Evolutionary conservation across 208 protist genomes (phyloP).

Genomic region (Crithidia thermophila): DNA sequence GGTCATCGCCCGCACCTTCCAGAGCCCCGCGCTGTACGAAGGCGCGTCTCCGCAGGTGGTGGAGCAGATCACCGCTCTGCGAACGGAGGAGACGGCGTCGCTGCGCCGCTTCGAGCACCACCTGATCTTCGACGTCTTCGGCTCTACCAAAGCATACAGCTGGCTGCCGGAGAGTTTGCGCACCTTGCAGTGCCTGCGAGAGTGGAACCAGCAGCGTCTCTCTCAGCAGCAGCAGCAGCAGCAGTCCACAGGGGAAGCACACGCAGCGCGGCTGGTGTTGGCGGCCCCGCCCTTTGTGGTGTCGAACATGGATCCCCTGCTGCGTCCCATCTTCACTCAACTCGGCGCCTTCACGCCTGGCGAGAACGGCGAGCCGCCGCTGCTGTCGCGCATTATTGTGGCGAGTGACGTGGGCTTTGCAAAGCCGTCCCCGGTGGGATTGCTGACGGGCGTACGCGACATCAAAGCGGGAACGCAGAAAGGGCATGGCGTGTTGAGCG

Average conservation of each 20-base stretch:
- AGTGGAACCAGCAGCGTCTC: conserved; percentile 35
- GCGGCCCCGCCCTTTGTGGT: conserved; percentile 47
- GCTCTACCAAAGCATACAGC: conserved; percentile 44
- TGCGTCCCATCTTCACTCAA: conserved; percentile 35
- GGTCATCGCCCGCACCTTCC: conserved; percentile 36
- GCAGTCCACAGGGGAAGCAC: no score
- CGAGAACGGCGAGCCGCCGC: conserved; percentile 23
- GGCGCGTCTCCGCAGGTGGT: conserved; percentile 8
- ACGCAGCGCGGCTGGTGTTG: conserved; percentile 21
- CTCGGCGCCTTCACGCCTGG: conserved; percentile 29
- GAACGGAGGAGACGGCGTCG: neutral
- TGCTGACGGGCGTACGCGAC: conserved; percentile 32
- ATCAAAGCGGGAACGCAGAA: no score
- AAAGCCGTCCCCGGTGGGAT: conserved; percentile 68
- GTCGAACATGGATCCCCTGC: conserved; percentile 49
- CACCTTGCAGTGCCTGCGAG: conserved; percentile 43
- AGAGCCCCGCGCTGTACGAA: conserved; percentile 11
- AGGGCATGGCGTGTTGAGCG: conserved; percentile 19
- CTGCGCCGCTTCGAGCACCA: conserved; percentile 24
- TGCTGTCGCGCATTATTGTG: conserved; percentile 47
- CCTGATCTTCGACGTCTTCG: conserved; percentile 43
- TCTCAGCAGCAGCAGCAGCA: neutral
- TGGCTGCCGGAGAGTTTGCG: conserved; percentile 55
- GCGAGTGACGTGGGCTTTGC: conserved; percentile 43
- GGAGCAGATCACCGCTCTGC: conserved; percentile 7